Percentiles rank a stretch among this genome's conserved stretches.
These are phyloP conservation scores for Gamarada debralockiae DNA, from an alignment of 495 filamentous ascomycete species.

Conservation along the genomic window DNA sequence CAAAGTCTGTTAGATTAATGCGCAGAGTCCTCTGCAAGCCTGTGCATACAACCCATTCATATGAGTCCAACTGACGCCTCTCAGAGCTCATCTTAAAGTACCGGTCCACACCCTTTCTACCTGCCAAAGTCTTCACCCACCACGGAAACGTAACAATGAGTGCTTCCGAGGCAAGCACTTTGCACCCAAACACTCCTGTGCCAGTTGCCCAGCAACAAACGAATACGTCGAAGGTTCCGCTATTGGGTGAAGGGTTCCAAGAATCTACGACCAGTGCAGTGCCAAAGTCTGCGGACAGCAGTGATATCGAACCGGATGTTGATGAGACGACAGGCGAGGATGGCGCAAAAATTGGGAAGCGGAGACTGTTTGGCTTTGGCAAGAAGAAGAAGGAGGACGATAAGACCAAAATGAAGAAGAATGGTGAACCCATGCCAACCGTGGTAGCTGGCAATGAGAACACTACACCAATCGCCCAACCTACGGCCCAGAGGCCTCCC, in stretches of 20 bases:
- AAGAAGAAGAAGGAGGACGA: constrained; percentile 63
- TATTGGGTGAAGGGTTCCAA: constrained; percentile 31
- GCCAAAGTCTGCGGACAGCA: constrained; percentile 21
- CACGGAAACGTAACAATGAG: constrained; percentile 19
- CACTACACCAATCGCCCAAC: constrained; percentile 16
- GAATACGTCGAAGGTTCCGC: constrained; percentile 14
- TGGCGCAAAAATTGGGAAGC: constrained; percentile 40
- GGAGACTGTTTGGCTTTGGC: constrained; percentile 57
- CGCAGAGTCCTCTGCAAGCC: constrained; percentile 3
- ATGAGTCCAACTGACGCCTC: constrained; percentile 16
- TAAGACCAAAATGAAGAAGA: constrained; percentile 34
- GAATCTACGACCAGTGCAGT: constrained; percentile 18
- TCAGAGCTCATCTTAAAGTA: constrained; percentile 9
- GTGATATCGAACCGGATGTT: constrained; percentile 14
- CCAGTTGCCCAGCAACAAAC: constrained; percentile 6
- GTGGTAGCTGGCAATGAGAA: constrained; percentile 4
- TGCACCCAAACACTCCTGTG: constrained; percentile 18
- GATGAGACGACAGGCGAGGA: constrained; percentile 9
- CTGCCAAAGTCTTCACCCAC: not conserved
- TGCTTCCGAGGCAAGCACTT: constrained; percentile 19
- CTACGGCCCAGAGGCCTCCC: constrained; percentile 7
- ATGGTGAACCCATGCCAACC: constrained; percentile 12
- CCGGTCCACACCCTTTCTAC: not conserved
- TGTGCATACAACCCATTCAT: not conserved
- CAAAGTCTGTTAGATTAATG: constrained; percentile 9